These are phyloP conservation scores for Groenewaldozyma auringiensis DNA, from an alignment of 1,139 yeast species.

Conservation along the genomic window DNA sequence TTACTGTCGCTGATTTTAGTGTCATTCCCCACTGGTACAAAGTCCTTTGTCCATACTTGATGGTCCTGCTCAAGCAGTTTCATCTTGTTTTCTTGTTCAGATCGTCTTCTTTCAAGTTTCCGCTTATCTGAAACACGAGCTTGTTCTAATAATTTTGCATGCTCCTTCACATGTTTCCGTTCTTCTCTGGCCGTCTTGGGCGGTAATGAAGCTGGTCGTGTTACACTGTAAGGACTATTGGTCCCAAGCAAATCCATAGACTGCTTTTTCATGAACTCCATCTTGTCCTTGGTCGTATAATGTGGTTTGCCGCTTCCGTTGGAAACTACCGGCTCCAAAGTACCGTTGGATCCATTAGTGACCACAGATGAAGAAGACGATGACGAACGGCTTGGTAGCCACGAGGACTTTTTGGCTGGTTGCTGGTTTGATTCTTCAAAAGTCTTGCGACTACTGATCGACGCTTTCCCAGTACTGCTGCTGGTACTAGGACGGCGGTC, in stretches of 20 bases:
- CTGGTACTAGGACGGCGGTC: neutral
- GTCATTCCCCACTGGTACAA: slow-evolving; percentile 29
- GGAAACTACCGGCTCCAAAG: neutral
- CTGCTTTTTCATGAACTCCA: neutral
- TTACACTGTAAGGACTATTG: slow-evolving; percentile 19
- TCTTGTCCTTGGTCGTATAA: neutral
- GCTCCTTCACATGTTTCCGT: slow-evolving; percentile 48
- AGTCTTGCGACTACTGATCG: neutral
- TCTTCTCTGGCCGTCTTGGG: slow-evolving; percentile 54
- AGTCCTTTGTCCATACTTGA: slow-evolving; percentile 41
- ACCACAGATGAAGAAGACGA: neutral
- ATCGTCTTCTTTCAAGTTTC: slow-evolving; percentile 27
- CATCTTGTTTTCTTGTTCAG: slow-evolving; percentile 20
- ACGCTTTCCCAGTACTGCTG: neutral
- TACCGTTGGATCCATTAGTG: neutral
- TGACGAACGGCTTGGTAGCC: neutral
- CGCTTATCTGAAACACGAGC: slow-evolving; percentile 32
- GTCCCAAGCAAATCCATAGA: slow-evolving; percentile 2
- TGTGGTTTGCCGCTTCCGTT: neutral
- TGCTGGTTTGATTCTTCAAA: neutral
- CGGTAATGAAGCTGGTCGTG: slow-evolving; percentile 62
- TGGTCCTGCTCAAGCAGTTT: slow-evolving; percentile 26
- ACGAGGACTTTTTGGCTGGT: neutral
- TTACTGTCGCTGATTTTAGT: slow-evolving; percentile 33
- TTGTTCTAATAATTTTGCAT: slow-evolving; percentile 42